Base-by-base conservation (phyloP, 2,329 filamentous ascomycete species). In the Dendrostoma leiphaemia region DNA sequence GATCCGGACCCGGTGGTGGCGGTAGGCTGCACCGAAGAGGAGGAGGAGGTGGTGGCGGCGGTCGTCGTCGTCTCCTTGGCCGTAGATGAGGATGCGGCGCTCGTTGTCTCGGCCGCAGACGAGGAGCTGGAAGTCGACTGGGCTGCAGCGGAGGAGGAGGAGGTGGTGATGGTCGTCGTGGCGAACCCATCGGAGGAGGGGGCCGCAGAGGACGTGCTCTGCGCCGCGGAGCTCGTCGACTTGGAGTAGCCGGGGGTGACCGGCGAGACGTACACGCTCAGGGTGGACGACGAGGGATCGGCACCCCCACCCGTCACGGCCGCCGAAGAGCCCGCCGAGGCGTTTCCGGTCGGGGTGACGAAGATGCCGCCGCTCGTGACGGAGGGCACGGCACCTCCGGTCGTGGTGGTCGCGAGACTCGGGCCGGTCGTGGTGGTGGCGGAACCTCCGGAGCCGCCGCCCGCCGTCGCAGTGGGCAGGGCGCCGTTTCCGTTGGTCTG, bases 401-500 rank as follows among this genome's bases (percentile, higher is more conserved):
- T 23, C 44, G 17, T 21, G 7, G 6, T 34, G 26, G 28, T 21
- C 13, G 29, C 32, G 31, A 9, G n/a, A 8, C 10, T 19, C 15
- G 12, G 15, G 31, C 19, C 23, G n/a, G 17, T 47, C n/a, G n/a
- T 15, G 29, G 26, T 32, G 17, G 43, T 31, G 3, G 28, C 29
- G 6, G 17, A 17, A 1, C 10, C 28, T 2, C 19, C 17, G 10
- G 48, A 34, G 3, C 37, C 21, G 26, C 24, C 50, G 19, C 45
- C 50, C 3, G 45, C 54, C 2, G 45, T 50, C 1, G 54, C 51
- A 6, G 43, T 51, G 12, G 59, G 53, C 46, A 55, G 61, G 9
- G 62, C 44, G 4, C 68, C 48, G 31, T 59, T 62, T 43, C 56
- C 59, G 35, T 54, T 52, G 48, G 48, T 13, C 53, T 52, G 53